These are phyloP conservation scores for Rhizopus microsporus DNA, from an alignment of 371 early-diverging fungal species.

Conservation along the genomic window DNA sequence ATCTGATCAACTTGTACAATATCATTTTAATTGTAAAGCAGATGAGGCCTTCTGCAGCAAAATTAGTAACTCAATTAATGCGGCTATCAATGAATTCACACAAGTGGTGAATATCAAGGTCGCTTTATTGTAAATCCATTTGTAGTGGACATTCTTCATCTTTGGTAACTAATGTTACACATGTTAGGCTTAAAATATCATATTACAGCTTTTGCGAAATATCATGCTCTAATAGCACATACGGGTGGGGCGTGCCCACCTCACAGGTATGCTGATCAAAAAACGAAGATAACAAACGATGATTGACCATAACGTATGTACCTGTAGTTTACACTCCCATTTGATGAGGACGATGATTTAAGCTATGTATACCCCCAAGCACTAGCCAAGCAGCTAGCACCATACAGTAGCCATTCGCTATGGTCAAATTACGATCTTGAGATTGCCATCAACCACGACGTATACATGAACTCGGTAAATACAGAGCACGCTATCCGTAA, in stretches of 20 bases:
- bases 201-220: slow-evolving; percentile 41
- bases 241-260: slow-evolving; percentile 46
- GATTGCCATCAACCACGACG: slow-evolving; percentile 50
- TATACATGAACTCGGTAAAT: slow-evolving; percentile 33
- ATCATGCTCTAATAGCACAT: slow-evolving; percentile 38
- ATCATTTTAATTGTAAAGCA: slow-evolving; percentile 26
- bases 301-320: not conserved
- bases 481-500: slow-evolving; percentile 22
- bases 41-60: slow-evolving; percentile 39
- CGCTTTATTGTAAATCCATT: slow-evolving; percentile 31
- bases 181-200: slow-evolving; percentile 21
- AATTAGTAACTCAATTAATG: slow-evolving; percentile 33
- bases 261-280: slow-evolving; percentile 32
- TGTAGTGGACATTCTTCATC: not conserved
- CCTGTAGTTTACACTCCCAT: slow-evolving; percentile 46
- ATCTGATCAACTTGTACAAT: slow-evolving; percentile 29
- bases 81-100: slow-evolving; percentile 40
- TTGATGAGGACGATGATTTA: slow-evolving; percentile 48
- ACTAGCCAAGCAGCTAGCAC: slow-evolving; percentile 48
- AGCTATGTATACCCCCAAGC: slow-evolving; percentile 54
- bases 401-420: slow-evolving; percentile 40
- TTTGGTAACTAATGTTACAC: not conserved
- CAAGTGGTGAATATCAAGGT: slow-evolving; percentile 43
- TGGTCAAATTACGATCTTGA: slow-evolving; percentile 47
- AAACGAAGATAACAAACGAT: slow-evolving; percentile 1